A percentile compares a stretch with the other conserved stretches of the same genome.
These are phyloP conservation scores for Fusarium coffeatum DNA, from an alignment of 2,329 filamentous ascomycete genomes.

Conservation along the genomic window DNA sequence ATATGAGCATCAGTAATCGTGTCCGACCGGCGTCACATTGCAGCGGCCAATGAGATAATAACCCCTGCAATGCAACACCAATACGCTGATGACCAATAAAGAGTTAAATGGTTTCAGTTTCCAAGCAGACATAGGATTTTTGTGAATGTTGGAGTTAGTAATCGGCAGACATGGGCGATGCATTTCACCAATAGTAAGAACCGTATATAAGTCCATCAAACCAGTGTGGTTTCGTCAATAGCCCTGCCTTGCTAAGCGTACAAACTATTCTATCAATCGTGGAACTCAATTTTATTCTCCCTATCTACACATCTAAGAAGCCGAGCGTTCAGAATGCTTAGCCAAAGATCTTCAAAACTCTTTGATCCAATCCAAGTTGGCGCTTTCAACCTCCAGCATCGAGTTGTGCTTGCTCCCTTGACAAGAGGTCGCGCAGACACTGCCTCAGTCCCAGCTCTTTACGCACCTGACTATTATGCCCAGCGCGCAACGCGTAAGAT, in stretches of 20 bases:
- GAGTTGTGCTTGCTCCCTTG: conserved; percentile 66
- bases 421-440: conserved; percentile 63
- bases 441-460: conserved; percentile 35
- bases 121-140: not conserved
- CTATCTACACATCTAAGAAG: not conserved
- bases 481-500: conserved; percentile 54
- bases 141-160: no score
- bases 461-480: conserved; percentile 59
- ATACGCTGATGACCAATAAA: not conserved
- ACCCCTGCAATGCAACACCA: not conserved
- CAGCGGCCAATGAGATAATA: not conserved
- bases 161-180: not conserved
- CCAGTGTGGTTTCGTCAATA: not conserved
- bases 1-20: not conserved
- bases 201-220: not conserved
- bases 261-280: rapidly evolving
- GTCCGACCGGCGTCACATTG: not conserved
- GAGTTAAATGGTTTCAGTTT: not conserved
- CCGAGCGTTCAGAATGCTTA: not conserved
- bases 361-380: conserved; percentile 58
- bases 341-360: conserved; percentile 40
- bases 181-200: not conserved
- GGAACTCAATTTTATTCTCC: not conserved
- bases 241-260: not conserved
- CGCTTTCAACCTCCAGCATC: conserved; percentile 52